Base-by-base conservation (phyloP, 139 green algal species). In the Chlamydomonas sp. region DNA sequence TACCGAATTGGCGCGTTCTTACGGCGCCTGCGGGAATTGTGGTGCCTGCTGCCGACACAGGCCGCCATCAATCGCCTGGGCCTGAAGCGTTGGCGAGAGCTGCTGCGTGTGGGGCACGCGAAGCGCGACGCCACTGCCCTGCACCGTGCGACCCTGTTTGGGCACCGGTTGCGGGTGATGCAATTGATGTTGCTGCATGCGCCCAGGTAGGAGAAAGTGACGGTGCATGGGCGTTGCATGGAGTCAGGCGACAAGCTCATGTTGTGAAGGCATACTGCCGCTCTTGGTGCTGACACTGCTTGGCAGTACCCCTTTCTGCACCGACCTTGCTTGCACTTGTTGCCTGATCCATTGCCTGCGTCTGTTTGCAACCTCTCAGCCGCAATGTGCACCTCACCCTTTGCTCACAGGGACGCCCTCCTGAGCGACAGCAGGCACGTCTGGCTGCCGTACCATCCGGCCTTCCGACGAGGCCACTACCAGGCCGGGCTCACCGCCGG, bases 381-480 rank as follows among this genome's bases (percentile, higher is more conserved):
- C 31, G 31, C 31, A 49, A 49, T 49, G 31, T 49, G 31, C 31
- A 49, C 31, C 31, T 49, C 31, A 49, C 31, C 31, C 31, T 49
- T 49, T 49, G 31, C 31, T 49, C 31, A 49, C 67, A 86, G 81
- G 81, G 59, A 58, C 1, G 57, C 81, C 7, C 68, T 86, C 18
- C 49, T 86, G 3, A 61, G 49, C 2, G 49, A n/a, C 5, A 72
- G 69, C 8, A 1, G 0, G 5, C 81, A 86, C 0, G 17, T 7
- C 0, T 86, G 64, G 49, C 67, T 79, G 67, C 69, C 81, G 16
- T 86, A 86, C 81, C 81, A 86, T 18, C 62, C 81, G 1, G 81
- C 81, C 59, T 86, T 79, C 81, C 68, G 81, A 9, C 57, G 49
- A 2, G 59, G 69, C 59, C 61, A 72, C 57, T 1, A 0, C 18